phyloP scores from a whole-genome alignment of 352 stramenopile genomes.

The Phytophthora capsici region DNA sequence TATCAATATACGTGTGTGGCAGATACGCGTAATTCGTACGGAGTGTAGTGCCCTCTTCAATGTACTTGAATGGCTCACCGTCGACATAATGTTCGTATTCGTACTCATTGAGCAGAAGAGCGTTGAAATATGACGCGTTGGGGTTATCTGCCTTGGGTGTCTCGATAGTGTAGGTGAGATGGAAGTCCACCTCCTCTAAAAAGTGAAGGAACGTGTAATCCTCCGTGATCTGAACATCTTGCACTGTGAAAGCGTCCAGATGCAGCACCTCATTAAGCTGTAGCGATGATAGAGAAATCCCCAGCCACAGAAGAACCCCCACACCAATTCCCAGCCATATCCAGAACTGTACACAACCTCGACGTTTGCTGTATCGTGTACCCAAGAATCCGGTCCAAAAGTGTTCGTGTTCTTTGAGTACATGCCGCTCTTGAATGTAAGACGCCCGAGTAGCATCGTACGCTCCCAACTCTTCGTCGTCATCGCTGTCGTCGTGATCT shows the following conservation, averaged over 20 bases:
- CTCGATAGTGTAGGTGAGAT: constrained; percentile 62
- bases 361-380: constrained; percentile 48
- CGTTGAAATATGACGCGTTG: constrained; percentile 52
- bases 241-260: constrained; percentile 60
- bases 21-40: constrained; percentile 60
- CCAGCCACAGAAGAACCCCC: constrained; percentile 35
- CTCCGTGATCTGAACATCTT: constrained; percentile 54
- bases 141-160: constrained; percentile 24
- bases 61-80: constrained; percentile 52
- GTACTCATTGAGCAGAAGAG: constrained; percentile 59
- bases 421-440: constrained; percentile 46
- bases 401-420: constrained; percentile 43
- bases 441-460: constrained; percentile 36
- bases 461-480: constrained; percentile 52
- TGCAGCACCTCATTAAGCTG: constrained; percentile 70
- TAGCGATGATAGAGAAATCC: constrained; percentile 41
- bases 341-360: constrained; percentile 45
- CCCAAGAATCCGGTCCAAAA: constrained; percentile 58
- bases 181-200: constrained; percentile 67
- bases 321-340: constrained; percentile 47
- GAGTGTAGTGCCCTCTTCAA: constrained; percentile 40
- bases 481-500: constrained; percentile 74
- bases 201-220: constrained; percentile 70
- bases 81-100: constrained; percentile 58
- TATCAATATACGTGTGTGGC: constrained; percentile 53